Evolutionary conservation across 768 basidiomycete species (phyloP), one percentile per base, ranked within the genome.

Genomic region (Suillus subalutaceus): DNA sequence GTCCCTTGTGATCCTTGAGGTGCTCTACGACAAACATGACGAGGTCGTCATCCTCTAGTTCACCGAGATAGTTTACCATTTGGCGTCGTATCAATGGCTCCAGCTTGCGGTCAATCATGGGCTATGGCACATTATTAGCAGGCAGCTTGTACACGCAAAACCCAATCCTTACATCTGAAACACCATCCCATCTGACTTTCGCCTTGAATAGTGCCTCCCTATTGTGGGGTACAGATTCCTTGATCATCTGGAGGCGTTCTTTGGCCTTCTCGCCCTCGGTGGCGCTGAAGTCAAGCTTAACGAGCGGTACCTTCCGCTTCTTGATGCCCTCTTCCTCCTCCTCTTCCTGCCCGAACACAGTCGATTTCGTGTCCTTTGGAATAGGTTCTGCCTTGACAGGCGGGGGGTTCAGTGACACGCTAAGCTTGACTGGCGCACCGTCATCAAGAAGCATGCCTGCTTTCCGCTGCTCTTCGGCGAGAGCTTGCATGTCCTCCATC

Each of bases 21-120:
- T 97, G 94, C 75, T 97, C 96, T 15, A 97, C 80, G 9, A 93
- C 94, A 75, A 95, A 97, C 87, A 97, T 93, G 65, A 95, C 90
- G 66, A 97, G 84, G 73, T 98, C 96, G 68, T 96, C 93, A 73
- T 97, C 96, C 67, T 96, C 93, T 73, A 95, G 85, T 73, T 96
- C 94, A 66, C 95, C 96, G 15, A 98, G 87, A 72, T 92, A 94
- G 75, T 92, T 91, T 43, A 86, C 84, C 88, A 98, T 94, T 70
- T 91, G 84, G 9, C 87, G 86, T 68, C 93, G 91, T 35, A 95
- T 88, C 63, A 96, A 80, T 38, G 93, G 90, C 75, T 94, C 91
- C 20, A 98, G 82, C 78, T 97, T 97, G 50, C 88, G 85, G 71
- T 93, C 91, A 71, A 97, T 90, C 77, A 92, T 84, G 38, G 80